A percentile compares a stretch with the other conserved stretches of the same genome.
Evolutionary conservation across 768 basidiomycete species (phyloP).

Genomic region (Multifurca ochricompacta): DNA sequence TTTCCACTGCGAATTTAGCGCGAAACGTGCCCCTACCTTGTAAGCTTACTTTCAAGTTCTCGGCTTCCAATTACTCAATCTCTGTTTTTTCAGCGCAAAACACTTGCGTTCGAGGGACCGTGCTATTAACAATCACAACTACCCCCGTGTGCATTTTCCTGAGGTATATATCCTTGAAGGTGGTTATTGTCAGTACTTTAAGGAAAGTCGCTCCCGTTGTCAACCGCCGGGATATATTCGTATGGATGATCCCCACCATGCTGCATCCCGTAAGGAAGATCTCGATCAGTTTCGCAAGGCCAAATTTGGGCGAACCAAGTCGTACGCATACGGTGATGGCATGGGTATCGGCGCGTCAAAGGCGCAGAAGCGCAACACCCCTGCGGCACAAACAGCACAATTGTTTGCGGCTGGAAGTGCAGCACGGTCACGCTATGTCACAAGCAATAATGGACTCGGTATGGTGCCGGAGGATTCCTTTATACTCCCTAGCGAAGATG

Average conservation of each 20-base stretch:
- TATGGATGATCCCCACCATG: constrained; percentile 92
- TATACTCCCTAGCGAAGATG: constrained; percentile 59
- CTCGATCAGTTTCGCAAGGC: constrained; percentile 86
- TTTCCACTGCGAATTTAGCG: constrained; percentile 98
- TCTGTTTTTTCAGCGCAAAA: constrained; percentile 61
- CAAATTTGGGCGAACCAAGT: constrained; percentile 84
- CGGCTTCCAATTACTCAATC: not conserved
- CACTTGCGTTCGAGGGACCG: constrained; percentile 88
- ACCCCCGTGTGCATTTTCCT: constrained; percentile 91
- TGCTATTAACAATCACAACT: constrained; percentile 76
- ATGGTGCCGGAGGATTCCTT: constrained; percentile 63
- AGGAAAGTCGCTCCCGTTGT: constrained; percentile 60
- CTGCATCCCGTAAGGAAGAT: constrained; percentile 73
- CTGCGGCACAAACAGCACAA: constrained; percentile 34
- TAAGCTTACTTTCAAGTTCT: constrained; percentile 34
- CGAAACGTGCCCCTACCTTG: constrained; percentile 94
- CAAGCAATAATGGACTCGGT: constrained; percentile 36
- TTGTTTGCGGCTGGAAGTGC: constrained; percentile 65
- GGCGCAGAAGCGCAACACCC: constrained; percentile 59
- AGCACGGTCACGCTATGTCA: constrained; percentile 55
- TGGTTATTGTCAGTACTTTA: constrained; percentile 87
- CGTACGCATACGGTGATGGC: constrained; percentile 86
- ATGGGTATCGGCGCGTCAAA: constrained; percentile 29
- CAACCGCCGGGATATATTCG: constrained; percentile 78
- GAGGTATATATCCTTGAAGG: constrained; percentile 97